Evolutionary conservation across 1,284 basidiomycete species (phyloP).

Genomic region (Cystobasidium sp.): DNA sequence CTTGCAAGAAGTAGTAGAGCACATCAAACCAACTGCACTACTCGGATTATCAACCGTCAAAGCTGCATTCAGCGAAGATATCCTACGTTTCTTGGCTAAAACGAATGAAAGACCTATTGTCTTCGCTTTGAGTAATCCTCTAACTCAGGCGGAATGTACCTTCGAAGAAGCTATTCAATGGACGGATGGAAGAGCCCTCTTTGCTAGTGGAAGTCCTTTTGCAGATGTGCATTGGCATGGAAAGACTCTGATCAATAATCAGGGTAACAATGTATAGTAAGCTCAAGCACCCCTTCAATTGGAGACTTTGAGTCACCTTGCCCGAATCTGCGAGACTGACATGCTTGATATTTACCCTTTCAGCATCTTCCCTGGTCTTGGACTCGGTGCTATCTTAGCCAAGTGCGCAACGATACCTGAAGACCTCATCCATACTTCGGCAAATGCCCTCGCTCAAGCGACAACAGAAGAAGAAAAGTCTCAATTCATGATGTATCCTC

Average conservation of each 20-base stretch:
- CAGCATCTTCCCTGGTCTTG: conserved; percentile 65
- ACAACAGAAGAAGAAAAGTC: conserved; percentile 61
- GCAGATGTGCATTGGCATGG: conserved; percentile 67
- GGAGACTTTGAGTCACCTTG: conserved; percentile 56
- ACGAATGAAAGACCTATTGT: conserved; percentile 87
- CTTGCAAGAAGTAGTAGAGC: conserved; percentile 78
- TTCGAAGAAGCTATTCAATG: conserved; percentile 82
- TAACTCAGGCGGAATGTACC: conserved; percentile 63
- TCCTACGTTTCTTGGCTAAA: conserved; percentile 80
- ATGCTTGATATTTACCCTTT: conserved; percentile 44
- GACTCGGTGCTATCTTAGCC: conserved; percentile 75
- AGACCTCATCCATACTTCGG: conserved; percentile 61
- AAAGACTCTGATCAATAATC: conserved; percentile 64
- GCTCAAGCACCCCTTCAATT: too few species aligned
- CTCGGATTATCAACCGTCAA: conserved; percentile 87
- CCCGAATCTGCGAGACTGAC: conserved; percentile 58
- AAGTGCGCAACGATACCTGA: conserved; percentile 63
- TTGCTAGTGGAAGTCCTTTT: conserved; percentile 91
- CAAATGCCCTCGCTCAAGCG: conserved; percentile 74
- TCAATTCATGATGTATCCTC: conserved; percentile 50
- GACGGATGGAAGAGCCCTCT: conserved; percentile 73
- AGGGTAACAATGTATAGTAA: conserved; percentile 76
- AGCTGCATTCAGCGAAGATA: conserved; percentile 76
- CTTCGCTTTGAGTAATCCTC: conserved; percentile 95
- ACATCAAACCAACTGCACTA: conserved; percentile 87